Evolutionary conservation across 176 grass and related monocot genomes (phyloP), one percentile per base, ranked within the genome.

Genomic region (Carex pumila): DNA sequence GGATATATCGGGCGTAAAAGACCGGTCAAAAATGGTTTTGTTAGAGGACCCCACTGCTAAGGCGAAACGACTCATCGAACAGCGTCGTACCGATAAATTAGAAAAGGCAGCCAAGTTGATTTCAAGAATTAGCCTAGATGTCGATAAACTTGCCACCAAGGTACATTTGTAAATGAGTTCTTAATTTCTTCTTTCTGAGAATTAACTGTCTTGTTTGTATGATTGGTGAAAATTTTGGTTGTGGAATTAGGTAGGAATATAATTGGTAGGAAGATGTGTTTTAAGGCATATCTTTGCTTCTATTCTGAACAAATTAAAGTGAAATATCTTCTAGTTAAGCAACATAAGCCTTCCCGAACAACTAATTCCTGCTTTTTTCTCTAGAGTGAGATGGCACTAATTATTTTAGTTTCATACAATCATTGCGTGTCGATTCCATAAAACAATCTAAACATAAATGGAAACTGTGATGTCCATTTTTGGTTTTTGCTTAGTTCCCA

Each of bases 71-170:
- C 89, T 95, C 4, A 79, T 98, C 82, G 88, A 98, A 72, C 64
- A 91, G 81, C 92, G 92, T 9, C 87, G 88, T 58, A 62, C 86
- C n/a, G 88, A 87, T 71, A 98, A 95, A 84, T 84, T 92, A 3
- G 85, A 90, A 25, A 94, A 92, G 73, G 91, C 91, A 1, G 79
- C 92, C 67, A 95, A 89, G 78, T 84, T 83, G 88, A 45, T 98
- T 87, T 93, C 95, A 0, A 86, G 89, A 71, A 81, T 93, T 73
- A 85, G 80, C 86, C 86, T 95, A 60, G 85, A 95, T 54, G 91
- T 98, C 71, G 91, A 98, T 85, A 94, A 93, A 83, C 88, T 98
- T 66, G 91, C 86, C 30, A 66, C 89, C 74, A 89, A 98, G 95
- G 95, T 94, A 65, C 45, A 22, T 10, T 52, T 25, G 18, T 57